phyloP scores from a whole-genome alignment of 345 rosid genomes.

The Salix viminalis region DNA sequence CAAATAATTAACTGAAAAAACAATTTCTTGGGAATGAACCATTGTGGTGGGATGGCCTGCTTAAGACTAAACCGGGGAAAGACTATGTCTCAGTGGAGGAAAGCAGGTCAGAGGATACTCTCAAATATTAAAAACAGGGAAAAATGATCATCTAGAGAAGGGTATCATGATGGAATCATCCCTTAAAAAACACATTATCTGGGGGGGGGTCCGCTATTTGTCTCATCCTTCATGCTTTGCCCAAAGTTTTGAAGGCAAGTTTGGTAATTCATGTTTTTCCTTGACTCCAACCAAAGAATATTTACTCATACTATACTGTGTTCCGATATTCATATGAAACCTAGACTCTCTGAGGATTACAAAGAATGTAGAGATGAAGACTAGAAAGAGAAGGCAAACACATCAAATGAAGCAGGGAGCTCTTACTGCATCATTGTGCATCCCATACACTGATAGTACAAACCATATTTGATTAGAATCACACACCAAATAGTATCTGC shows the following conservation, averaged over 20 bases:
- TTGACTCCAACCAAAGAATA: not conserved
- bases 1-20: not conserved
- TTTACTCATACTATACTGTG: not conserved
- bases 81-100: too few relatives aligned
- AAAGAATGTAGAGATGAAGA: not conserved
- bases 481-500: conserved; percentile 63
- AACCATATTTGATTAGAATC: conserved; percentile 57
- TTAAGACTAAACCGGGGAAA: too few relatives aligned
- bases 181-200: too few relatives aligned
- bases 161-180: too few relatives aligned
- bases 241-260: not conserved
- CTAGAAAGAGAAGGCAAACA: not conserved
- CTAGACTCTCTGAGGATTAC: too few relatives aligned
- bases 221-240: not conserved
- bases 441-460: conserved; percentile 60
- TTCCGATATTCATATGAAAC: too few relatives aligned
- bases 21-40: too few relatives aligned
- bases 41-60: too few relatives aligned
- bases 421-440: conserved; percentile 48
- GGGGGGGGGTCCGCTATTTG: too few relatives aligned
- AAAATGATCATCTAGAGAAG: not conserved
- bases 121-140: not conserved
- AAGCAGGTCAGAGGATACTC: too few relatives aligned
- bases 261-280: not conserved
- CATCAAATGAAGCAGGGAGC: conserved; percentile 6